Evolutionary conservation across 495 filamentous ascomycete genomes (phyloP).

Genomic region (Polyplosphaeria fusca): DNA sequence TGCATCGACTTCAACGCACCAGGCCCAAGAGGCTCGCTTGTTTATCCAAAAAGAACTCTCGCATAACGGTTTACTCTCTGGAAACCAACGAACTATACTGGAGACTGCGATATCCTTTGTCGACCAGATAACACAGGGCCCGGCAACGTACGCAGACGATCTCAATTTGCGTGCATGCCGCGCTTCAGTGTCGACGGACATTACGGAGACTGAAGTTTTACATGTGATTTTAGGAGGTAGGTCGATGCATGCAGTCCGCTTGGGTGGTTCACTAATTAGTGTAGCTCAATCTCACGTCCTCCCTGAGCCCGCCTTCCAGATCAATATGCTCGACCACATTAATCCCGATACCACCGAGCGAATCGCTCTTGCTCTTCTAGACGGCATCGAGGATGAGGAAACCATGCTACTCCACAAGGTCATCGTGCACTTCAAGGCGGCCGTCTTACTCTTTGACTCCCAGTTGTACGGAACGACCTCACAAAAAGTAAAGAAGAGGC

Average conservation of each 20-base stretch:
- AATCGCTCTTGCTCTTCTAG: slow-evolving; percentile 7
- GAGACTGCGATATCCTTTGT: slow-evolving; percentile 9
- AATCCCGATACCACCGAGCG: slow-evolving; percentile 1
- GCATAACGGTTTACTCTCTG: not conserved
- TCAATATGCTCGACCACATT: slow-evolving; percentile 7
- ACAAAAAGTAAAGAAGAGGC: not conserved
- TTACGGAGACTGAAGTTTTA: not conserved
- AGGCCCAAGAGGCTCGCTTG: not conserved
- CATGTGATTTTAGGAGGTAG: slow-evolving; percentile 6
- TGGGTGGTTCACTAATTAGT: not conserved
- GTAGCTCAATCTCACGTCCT: not conserved
- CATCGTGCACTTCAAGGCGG: slow-evolving; percentile 12
- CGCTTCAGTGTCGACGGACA: not conserved
- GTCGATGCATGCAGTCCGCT: not conserved
- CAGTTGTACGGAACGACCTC: not conserved
- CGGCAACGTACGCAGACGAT: not conserved
- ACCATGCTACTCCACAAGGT: slow-evolving; percentile 9
- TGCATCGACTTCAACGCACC: not conserved
- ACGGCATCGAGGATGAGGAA: not conserved
- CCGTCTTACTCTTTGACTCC: not conserved
- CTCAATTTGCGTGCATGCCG: not conserved
- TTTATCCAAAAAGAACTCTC: slow-evolving; percentile 14
- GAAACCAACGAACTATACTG: slow-evolving; percentile 10
- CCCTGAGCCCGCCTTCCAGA: not conserved
- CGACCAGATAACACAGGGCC: slow-evolving; percentile 6